phyloP scores from a whole-genome alignment of 1,139 yeast genomes.

The Petasospora fabianii region DNA sequence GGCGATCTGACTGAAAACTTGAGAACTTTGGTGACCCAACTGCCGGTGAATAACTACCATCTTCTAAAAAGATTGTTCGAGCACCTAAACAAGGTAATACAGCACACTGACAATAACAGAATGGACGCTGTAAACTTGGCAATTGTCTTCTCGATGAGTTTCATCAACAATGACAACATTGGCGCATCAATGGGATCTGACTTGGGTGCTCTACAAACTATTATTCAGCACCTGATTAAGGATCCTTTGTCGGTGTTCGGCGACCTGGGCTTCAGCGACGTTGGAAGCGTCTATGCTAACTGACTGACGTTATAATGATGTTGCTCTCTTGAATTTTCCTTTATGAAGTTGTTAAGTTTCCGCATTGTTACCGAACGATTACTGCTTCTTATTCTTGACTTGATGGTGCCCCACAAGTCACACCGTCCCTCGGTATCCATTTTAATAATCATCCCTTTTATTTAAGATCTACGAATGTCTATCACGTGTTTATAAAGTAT shows the following conservation, averaged over 20 bases:
- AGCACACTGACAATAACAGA: constrained; percentile 58
- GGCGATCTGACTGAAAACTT: constrained; percentile 37
- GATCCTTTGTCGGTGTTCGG: constrained; percentile 30
- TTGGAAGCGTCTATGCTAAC: constrained; percentile 7
- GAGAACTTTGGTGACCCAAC: constrained; percentile 39
- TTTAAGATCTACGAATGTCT: no score
- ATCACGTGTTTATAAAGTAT: no score
- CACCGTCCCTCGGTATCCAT: no score
- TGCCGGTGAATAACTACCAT: constrained; percentile 66
- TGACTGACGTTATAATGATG: no score
- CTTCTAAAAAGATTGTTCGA: constrained; percentile 62
- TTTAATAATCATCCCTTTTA: no score
- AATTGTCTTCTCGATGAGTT: constrained; percentile 67
- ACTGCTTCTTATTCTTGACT: no score
- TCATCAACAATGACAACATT: constrained; percentile 39
- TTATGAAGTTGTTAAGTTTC: no score
- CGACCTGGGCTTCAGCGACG: constrained; percentile 11
- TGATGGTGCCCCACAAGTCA: no score
- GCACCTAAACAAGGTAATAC: constrained; percentile 65
- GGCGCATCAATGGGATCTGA: constrained; percentile 40
- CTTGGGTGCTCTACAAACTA: constrained; percentile 38
- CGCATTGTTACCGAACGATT: no score
- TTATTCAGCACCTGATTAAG: constrained; percentile 35
- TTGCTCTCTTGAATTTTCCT: no score
- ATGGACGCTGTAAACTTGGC: constrained; percentile 83